Evolutionary conservation across 495 filamentous ascomycete genomes (phyloP).

Genomic region (Rhypophila decipiens): DNA sequence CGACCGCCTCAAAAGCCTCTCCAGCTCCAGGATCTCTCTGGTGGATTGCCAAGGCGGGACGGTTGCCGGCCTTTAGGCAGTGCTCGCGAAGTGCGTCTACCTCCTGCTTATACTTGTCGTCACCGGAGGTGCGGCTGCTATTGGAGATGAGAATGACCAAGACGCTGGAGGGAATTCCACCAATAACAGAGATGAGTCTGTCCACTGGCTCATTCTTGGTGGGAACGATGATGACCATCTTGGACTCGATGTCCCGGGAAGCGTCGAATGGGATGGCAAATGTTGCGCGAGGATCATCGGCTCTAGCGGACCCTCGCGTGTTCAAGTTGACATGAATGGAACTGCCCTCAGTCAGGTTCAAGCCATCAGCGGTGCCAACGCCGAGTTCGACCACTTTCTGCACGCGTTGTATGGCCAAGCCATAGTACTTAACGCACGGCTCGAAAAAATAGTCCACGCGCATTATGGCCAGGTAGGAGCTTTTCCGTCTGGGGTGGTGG

Average conservation of each 20-base stretch:
- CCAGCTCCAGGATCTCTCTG: constrained; percentile 20
- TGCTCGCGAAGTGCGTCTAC: constrained; percentile 6
- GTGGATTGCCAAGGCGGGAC: constrained; percentile 18
- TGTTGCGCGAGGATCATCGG: too few relatives aligned
- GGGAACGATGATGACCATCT: constrained; percentile 23
- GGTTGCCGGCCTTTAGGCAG: constrained; percentile 1
- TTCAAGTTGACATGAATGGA: too few relatives aligned
- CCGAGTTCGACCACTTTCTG: neutral
- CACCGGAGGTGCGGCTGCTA: constrained; percentile 4
- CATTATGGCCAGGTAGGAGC: too few relatives aligned
- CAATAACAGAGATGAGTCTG: constrained; percentile 14
- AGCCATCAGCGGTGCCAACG: too few relatives aligned
- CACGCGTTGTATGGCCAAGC: neutral
- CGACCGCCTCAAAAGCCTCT: constrained; percentile 9
- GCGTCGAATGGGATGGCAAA: too few relatives aligned
- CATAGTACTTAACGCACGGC: too few relatives aligned
- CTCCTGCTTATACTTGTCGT: constrained; percentile 13
- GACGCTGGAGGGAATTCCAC: constrained; percentile 17
- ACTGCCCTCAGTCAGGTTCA: too few relatives aligned
- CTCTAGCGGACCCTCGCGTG: too few relatives aligned
- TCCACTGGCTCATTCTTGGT: constrained; percentile 20
- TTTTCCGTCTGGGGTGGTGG: too few relatives aligned
- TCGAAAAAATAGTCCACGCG: too few relatives aligned
- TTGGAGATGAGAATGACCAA: constrained; percentile 24
- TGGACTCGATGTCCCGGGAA: too few relatives aligned